Evolutionary conservation across 345 rosid genomes (phyloP).

Genomic region (Hypericum androsaemum): DNA sequence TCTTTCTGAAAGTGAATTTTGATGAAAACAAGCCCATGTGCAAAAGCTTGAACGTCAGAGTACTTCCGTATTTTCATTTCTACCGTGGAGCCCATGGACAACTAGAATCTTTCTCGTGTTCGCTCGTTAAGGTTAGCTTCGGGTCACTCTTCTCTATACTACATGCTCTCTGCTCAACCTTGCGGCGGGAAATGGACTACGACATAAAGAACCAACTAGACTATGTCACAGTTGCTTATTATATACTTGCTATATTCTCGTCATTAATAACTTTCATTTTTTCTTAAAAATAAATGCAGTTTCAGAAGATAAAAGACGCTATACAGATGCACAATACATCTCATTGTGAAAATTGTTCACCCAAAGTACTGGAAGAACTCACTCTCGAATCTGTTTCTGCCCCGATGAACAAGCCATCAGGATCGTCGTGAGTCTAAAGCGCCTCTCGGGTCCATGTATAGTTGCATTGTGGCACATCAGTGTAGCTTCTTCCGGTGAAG

Average conservation of each 20-base stretch:
- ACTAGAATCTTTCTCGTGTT: constrained; percentile 80
- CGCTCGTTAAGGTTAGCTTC: constrained; percentile 66
- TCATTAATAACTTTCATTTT: no score
- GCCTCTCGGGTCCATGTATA: constrained; percentile 2
- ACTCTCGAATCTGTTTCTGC: constrained; percentile 39
- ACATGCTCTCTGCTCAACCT: background rate
- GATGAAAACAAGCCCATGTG: constrained; percentile 91
- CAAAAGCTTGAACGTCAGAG: constrained; percentile 76
- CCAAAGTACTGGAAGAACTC: constrained; percentile 49
- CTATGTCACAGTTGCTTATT: no score
- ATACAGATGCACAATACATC: constrained; percentile 53
- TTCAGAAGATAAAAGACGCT: constrained; percentile 82
- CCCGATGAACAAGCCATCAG: constrained; percentile 24
- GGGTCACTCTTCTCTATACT: background rate
- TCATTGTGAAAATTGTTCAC: constrained; percentile 48
- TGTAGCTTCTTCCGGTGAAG: background rate
- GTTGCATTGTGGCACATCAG: background rate
- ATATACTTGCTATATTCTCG: no score
- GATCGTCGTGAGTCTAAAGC: no score
- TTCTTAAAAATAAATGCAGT: constrained; percentile 38
- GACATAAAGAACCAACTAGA: no score
- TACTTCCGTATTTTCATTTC: constrained; percentile 86
- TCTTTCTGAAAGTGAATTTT: constrained; percentile 81
- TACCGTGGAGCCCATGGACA: constrained; percentile 83
- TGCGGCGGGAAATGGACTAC: no score